Evolutionary conservation across 1,139 yeast species (phyloP), one percentile per base, ranked within the genome.

Genomic region (Geotrichum klebahnii): DNA sequence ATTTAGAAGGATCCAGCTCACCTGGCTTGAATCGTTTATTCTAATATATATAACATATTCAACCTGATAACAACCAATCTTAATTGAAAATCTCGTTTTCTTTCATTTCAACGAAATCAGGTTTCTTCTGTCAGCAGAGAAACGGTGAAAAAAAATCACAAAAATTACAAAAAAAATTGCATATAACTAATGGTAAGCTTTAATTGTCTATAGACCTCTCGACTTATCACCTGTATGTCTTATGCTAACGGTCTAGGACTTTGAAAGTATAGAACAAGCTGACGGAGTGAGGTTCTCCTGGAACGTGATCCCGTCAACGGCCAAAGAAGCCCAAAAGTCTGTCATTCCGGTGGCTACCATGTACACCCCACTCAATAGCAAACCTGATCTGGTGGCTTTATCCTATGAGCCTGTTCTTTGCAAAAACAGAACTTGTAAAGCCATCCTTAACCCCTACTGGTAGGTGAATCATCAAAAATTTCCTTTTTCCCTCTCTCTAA

Each of bases 231-330:
- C n/a, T n/a, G n/a, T n/a, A 9, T n/a, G 20, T 19, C 20, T 3
- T n/a, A 17, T 14, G 20, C 37, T 34, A 34, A 34, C 40, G 28
- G 8, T 26, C 5, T 20, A 57, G 75, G 76, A 74, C 57, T 80
- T 81, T 61, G 84, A 81, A 57, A 70, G 73, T 12, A 69, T 75
- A 41, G 94, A 84, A 60, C 89, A 83, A 59, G 61, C 61, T 12
- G 86, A 84, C 55, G 90, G 90, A 4, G 78, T 82, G 26, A 68
- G 90, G 50, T 75, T 81, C 59, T 73, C 88, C 2, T 82, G 88
- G 83, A 82, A 81, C 60, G 71, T 75, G 33, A 66, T 84, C 19
- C 89, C 92, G 12, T 70, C 79, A 35, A 74, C 83, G 10, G 76
- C 76, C 58, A 71, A 77, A 41, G 84, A 81, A 52, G 80, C 81